Percentiles rank a stretch among this genome's conserved stretches.
Conservation (phyloP, 2,329 filamentous ascomycete species). For the Coccinonectria pachysandricola region DNA sequence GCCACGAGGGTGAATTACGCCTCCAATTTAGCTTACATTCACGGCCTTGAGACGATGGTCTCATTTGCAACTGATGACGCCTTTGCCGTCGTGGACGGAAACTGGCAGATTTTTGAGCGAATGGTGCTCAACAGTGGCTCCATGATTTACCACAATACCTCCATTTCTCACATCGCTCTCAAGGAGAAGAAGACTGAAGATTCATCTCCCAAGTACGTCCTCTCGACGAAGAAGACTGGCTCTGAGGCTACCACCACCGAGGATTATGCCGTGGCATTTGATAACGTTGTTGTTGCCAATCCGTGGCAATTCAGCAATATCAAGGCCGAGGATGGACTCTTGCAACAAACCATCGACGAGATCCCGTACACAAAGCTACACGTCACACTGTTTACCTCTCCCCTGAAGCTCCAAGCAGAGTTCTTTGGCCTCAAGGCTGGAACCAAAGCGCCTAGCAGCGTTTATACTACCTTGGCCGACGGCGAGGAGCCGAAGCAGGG, state of each 20-base stretch:
- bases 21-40: constrained; percentile 75
- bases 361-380: constrained; percentile 83
- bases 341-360: constrained; percentile 59
- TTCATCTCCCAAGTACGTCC: constrained; percentile 34
- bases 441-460: constrained; percentile 54
- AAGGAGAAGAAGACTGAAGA: constrained; percentile 31
- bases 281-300: constrained; percentile 72
- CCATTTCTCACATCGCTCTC: constrained; percentile 51
- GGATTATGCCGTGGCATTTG: constrained; percentile 48
- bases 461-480: constrained; percentile 71
- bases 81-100: constrained; percentile 69
- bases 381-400: constrained; percentile 80
- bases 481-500: constrained; percentile 42
- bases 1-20: constrained; percentile 92
- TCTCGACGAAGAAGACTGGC: constrained; percentile 27
- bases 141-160: constrained; percentile 52
- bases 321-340: constrained; percentile 49
- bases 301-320: constrained; percentile 77
- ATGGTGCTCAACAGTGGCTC: constrained; percentile 63
- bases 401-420: constrained; percentile 55
- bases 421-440: constrained; percentile 60
- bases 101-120: constrained; percentile 85
- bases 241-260: constrained; percentile 17
- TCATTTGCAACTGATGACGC: constrained; percentile 85
- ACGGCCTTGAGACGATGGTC: constrained; percentile 82